phyloP scores from a whole-genome alignment of 306 rosid genomes.

The Castanea mollissima region DNA sequence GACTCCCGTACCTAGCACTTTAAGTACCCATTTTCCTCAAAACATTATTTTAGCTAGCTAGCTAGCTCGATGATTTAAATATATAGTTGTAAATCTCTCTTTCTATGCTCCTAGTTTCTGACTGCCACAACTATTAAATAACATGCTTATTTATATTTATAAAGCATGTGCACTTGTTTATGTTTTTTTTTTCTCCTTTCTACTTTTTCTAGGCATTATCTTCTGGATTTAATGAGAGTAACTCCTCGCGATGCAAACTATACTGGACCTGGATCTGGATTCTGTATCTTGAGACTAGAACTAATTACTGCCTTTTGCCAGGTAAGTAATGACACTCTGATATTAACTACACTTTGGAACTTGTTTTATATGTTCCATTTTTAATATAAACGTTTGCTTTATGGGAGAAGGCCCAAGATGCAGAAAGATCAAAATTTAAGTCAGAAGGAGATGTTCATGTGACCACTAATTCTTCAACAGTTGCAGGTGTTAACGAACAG shows the following conservation, averaged over 20 bases:
- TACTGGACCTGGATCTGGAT: constrained; percentile 83
- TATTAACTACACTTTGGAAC: neutral
- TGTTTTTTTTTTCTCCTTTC: neutral
- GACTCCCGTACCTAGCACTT: neutral
- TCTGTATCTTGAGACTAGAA: constrained; percentile 85
- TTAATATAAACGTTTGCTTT: constrained; percentile 14
- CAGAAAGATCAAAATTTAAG: constrained; percentile 51
- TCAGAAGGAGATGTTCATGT: constrained; percentile 40
- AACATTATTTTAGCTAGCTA: neutral
- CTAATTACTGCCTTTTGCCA: constrained; percentile 79
- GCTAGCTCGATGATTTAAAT: neutral
- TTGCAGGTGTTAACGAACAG: constrained; percentile 18
- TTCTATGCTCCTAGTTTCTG: neutral
- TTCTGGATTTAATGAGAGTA: constrained; percentile 95
- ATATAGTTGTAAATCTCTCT: neutral
- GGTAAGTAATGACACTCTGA: constrained; percentile 34
- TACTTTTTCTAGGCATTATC: constrained; percentile 69
- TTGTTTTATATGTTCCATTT: constrained; percentile 17
- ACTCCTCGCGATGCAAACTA: constrained; percentile 96
- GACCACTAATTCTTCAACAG: constrained; percentile 32
- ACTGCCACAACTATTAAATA: neutral
- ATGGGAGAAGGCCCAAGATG: constrained; percentile 60
- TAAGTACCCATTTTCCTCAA: neutral
- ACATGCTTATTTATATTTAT: neutral
- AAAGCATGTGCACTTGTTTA: constrained; percentile 12